A percentile compares a stretch with the other conserved stretches of the same genome.
Conservation (phyloP, 164 flowering plant species). For the Cinnamomum chago region DNA sequence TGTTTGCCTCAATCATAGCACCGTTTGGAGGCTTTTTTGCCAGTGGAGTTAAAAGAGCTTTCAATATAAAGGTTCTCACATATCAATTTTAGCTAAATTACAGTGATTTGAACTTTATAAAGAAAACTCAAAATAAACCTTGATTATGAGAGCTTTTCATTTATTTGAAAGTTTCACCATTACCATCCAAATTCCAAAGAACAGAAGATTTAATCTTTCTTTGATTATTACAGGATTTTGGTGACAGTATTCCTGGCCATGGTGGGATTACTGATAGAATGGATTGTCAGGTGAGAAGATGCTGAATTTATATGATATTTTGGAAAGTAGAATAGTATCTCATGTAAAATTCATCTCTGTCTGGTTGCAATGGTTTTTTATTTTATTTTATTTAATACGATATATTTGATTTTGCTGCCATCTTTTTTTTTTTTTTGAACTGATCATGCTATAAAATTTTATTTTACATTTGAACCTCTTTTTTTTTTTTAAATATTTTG, state of each 20-base stretch:
- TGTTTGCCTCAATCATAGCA: slow-evolving; percentile 95
- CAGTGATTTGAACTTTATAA: neutral
- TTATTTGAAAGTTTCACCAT: too few relatives aligned
- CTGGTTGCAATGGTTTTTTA: neutral
- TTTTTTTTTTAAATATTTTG: too few relatives aligned
- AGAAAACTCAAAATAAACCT: neutral
- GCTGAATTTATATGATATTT: neutral
- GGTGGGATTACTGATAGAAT: slow-evolving; percentile 99
- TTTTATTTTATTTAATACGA: neutral
- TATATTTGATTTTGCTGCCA: too few relatives aligned
- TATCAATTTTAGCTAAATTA: neutral
- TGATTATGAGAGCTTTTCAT: neutral
- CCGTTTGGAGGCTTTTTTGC: slow-evolving; percentile 99
- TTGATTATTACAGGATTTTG: slow-evolving; percentile 68
- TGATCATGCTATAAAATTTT: neutral
- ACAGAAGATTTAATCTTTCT: neutral
- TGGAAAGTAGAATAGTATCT: neutral
- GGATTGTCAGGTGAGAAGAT: slow-evolving; percentile 83
- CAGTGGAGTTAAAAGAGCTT: slow-evolving; percentile 96
- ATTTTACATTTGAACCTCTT: too few relatives aligned
- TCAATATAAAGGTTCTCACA: slow-evolving; percentile 74
- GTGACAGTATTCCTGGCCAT: slow-evolving; percentile 99
- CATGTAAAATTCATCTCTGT: neutral
- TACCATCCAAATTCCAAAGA: too few relatives aligned
- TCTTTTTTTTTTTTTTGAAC: too few relatives aligned